These are phyloP conservation scores for Aureobasidium sp. DNA, from an alignment of 2,329 filamentous ascomycete species.

Conservation along the genomic window DNA sequence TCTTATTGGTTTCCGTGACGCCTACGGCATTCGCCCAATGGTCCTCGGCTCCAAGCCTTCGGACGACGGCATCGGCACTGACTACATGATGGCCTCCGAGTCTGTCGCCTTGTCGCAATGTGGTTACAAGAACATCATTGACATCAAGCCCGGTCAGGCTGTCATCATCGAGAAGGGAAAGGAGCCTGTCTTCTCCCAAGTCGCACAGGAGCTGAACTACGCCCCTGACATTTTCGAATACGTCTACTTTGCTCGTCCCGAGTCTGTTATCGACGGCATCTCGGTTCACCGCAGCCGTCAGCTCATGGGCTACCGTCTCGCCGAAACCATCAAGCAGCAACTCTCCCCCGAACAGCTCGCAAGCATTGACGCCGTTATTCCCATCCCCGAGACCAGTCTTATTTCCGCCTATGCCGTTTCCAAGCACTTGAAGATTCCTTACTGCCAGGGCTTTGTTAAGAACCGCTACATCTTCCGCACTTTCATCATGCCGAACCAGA, in stretches of 20 bases:
- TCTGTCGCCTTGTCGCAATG: slow-evolving; percentile 76
- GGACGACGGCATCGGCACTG: slow-evolving; percentile 54
- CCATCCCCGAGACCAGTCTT: slow-evolving; percentile 76
- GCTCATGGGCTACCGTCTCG: slow-evolving; percentile 79
- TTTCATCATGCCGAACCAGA: slow-evolving; percentile 81
- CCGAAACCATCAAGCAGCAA: slow-evolving; percentile 60
- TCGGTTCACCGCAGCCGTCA: slow-evolving; percentile 77
- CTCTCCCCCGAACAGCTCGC: slow-evolving; percentile 63
- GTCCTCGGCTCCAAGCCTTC: slow-evolving; percentile 69
- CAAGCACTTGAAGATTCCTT: slow-evolving; percentile 67
- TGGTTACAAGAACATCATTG: slow-evolving; percentile 67
- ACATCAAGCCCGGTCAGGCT: slow-evolving; percentile 77
- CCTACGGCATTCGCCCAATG: slow-evolving; percentile 76
- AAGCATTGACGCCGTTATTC: slow-evolving; percentile 78
- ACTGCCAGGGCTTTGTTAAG: slow-evolving; percentile 78
- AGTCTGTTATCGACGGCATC: slow-evolving; percentile 79
- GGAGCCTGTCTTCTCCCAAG: slow-evolving; percentile 66
- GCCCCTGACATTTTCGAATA: slow-evolving; percentile 83
- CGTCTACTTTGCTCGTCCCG: slow-evolving; percentile 79
- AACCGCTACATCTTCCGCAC: slow-evolving; percentile 85
- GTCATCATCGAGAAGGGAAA: slow-evolving; percentile 78
- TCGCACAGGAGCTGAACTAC: slow-evolving; percentile 61
- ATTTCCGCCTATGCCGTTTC: slow-evolving; percentile 72
- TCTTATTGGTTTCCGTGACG: slow-evolving; percentile 71
- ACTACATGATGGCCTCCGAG: slow-evolving; percentile 90